phyloP scores from a whole-genome alignment of 768 basidiomycete genomes.

The Cystoderma amianthinum region DNA sequence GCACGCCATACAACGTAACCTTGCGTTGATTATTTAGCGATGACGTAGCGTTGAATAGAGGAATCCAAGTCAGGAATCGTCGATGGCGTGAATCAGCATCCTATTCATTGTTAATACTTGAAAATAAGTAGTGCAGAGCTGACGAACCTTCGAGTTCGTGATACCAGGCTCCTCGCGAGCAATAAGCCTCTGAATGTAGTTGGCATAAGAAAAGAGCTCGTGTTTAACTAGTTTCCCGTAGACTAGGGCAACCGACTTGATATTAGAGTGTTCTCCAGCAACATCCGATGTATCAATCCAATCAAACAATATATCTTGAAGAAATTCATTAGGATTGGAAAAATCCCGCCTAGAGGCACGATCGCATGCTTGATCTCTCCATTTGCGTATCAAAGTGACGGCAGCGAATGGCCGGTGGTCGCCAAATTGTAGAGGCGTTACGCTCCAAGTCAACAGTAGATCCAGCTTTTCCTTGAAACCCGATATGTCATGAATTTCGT shows the following conservation, averaged over 20 bases:
- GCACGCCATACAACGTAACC: constrained; percentile 60
- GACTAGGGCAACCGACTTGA: constrained; percentile 55
- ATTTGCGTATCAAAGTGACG: constrained; percentile 57
- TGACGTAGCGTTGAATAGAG: constrained; percentile 50
- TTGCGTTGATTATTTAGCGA: constrained; percentile 65
- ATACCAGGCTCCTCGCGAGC: constrained; percentile 69
- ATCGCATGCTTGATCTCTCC: constrained; percentile 54
- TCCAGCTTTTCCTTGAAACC: constrained; percentile 65
- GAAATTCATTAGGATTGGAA: constrained; percentile 49
- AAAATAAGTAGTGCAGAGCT: neutral
- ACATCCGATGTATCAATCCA: constrained; percentile 71
- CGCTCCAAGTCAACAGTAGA: constrained; percentile 72
- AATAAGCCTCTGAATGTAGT: constrained; percentile 75
- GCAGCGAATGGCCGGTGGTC: constrained; percentile 76
- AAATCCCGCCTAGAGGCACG: constrained; percentile 57
- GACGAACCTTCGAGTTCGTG: constrained; percentile 42
- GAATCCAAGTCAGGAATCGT: constrained; percentile 65
- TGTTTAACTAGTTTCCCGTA: constrained; percentile 67
- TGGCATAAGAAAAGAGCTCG: constrained; percentile 68
- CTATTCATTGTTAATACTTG: constrained; percentile 20
- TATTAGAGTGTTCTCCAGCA: constrained; percentile 47
- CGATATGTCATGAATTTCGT: constrained; percentile 27
- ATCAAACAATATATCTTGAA: constrained; percentile 75
- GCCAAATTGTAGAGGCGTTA: constrained; percentile 76
- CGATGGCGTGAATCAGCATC: constrained; percentile 54